Evolutionary conservation across 805 yeast species (phyloP), one percentile per base, ranked within the genome.

Genomic region (Tetrapisispora namnaoensis): DNA sequence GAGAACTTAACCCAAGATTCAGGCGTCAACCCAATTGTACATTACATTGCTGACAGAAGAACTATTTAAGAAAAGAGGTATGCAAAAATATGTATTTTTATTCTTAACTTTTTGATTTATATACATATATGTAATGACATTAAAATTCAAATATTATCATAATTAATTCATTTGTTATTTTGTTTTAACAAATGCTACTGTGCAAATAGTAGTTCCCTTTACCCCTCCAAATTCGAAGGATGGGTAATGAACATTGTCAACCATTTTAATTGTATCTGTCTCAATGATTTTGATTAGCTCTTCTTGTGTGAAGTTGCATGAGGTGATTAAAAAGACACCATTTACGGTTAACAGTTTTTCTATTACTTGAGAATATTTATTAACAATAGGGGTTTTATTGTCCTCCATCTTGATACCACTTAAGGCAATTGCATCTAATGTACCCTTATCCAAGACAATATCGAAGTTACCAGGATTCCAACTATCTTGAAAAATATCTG

Each of bases 381-480:
- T 79, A 49, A 76, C 69, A 2, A 78, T 75, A 17, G 76, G 73
- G 18, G 17, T 42, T 49, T 71, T 69, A 8, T 70, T 73, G 13
- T 67, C 68, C 9, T 67, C 73, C 50, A 76, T 77, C 20, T 66
- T 73, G 1, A 70, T 55, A 21, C 83, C 83, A 63, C 87, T 86
- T 42, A 93, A 73, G 0, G 96, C 97, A 52, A 93, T 91, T 5
- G 99, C 99, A 68, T 93, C 99, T 21, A 93, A 69, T 0, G 99
- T 93, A 9, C 99, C 99, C 64, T 93, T 93, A 67, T 93, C 99
- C 17, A 89, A 69, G 1, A 91, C 77, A 9, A 93, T 65, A 60
- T 90, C 95, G 66, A 78, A 89, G 21, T 69, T 59, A 3, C 67
- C 72, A 1, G 63, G 61, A 32, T 37, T 60, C 70, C 74, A 74